phyloP scores from a whole-genome alignment of 257 asterid species.

The Scutellaria baicalensis region DNA sequence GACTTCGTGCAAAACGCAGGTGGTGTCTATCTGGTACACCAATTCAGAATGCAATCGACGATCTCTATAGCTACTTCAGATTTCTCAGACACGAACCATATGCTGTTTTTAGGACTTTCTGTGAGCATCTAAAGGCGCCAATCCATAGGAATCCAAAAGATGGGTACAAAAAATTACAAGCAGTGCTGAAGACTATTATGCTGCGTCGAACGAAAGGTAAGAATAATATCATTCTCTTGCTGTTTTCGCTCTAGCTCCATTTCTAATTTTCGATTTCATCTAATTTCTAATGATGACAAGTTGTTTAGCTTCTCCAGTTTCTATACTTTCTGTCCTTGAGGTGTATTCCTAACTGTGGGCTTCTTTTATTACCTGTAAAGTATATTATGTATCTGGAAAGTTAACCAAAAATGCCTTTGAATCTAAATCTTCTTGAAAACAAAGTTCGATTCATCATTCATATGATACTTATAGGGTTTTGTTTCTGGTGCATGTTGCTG shows the following conservation, averaged over 20 bases:
- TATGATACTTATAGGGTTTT: background rate
- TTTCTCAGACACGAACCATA: constrained; percentile 92
- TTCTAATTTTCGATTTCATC: background rate
- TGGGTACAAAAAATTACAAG: constrained; percentile 84
- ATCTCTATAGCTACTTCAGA: constrained; percentile 95
- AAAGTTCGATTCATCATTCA: background rate
- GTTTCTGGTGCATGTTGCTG: background rate
- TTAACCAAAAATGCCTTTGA: background rate
- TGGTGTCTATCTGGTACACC: constrained; percentile 99
- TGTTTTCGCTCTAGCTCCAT: background rate
- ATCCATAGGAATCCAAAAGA: constrained; percentile 58
- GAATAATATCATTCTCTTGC: background rate
- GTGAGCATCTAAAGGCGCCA: constrained; percentile 65
- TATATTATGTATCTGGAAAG: background rate
- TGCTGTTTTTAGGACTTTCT: constrained; percentile 55
- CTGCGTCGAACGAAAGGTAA: constrained; percentile 92
- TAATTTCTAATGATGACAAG: background rate
- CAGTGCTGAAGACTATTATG: constrained; percentile 90
- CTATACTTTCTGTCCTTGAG: background rate
- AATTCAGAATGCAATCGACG: constrained; percentile 86
- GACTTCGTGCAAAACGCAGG: constrained; percentile 96
- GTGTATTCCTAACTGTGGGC: background rate
- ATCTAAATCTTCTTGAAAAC: background rate
- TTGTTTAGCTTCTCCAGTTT: background rate
- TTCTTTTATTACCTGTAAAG: background rate